Percentiles rank a stretch among this genome's conserved stretches.
Conservation (phyloP, 176 grass and related monocot genomes). For the Paspalum notatum region DNA sequence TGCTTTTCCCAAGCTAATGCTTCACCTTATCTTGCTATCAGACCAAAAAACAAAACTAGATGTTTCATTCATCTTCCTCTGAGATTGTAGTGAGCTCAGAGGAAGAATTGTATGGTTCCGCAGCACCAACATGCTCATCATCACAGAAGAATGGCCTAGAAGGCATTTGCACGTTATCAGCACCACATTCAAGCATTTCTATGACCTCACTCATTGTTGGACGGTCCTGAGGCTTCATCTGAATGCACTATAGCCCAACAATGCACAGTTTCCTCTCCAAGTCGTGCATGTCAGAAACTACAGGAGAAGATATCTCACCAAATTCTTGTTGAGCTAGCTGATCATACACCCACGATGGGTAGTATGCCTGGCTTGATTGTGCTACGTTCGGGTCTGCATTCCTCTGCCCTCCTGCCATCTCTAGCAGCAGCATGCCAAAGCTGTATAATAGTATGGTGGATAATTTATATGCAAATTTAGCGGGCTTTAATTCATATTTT, state of each 20-base stretch:
- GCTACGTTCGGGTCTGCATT: slow-evolving; percentile 13
- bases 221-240: slow-evolving; percentile 24
- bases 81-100: neutral
- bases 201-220: slow-evolving; percentile 39
- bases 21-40: neutral
- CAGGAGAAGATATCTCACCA: neutral
- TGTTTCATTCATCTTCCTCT: neutral
- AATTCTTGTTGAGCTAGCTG: slow-evolving; percentile 19
- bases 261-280: slow-evolving; percentile 39
- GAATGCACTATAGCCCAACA: slow-evolving; percentile 51
- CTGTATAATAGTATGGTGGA: no score
- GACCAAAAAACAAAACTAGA: neutral
- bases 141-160: slow-evolving; percentile 4
- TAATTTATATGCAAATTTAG: no score
- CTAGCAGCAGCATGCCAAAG: slow-evolving; percentile 55
- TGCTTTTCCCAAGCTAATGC: neutral
- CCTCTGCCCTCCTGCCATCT: slow-evolving; percentile 47
- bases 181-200: neutral
- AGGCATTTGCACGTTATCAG: neutral
- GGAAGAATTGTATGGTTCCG: neutral
- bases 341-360: slow-evolving; percentile 44
- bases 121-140: neutral
- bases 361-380: slow-evolving; percentile 31
- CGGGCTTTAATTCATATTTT: no score
- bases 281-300: neutral